Conservation (phyloP, 176 grass and related monocot species). For the Oryza officinalis region DNA sequence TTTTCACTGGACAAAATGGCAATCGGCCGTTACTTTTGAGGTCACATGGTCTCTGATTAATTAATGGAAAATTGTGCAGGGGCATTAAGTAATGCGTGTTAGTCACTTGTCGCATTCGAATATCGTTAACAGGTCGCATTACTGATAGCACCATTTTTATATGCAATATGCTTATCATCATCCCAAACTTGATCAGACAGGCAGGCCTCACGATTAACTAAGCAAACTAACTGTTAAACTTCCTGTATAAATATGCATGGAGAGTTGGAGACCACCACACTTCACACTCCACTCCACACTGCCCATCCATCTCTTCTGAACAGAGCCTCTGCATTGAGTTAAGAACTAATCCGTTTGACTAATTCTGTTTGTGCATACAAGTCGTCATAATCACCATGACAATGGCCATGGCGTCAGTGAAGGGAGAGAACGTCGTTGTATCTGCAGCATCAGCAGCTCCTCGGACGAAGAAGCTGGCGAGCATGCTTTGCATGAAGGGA, state of each 20-base stretch:
- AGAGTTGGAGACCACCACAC: neutral
- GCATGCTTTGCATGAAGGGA: conserved; percentile 45
- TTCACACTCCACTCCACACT: neutral
- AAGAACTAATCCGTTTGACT: neutral
- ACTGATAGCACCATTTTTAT: neutral
- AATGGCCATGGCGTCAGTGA: neutral
- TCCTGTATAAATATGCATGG: conserved; percentile 6
- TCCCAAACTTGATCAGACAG: neutral
- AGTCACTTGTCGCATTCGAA: neutral
- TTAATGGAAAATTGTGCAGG: neutral
- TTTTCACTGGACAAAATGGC: conserved; percentile 1
- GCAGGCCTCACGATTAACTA: neutral
- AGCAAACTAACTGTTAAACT: neutral
- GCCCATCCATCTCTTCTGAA: neutral
- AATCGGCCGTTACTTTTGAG: neutral
- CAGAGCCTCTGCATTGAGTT: neutral
- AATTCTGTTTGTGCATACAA: neutral
- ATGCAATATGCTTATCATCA: neutral
- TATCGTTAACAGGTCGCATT: neutral
- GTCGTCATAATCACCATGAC: neutral
- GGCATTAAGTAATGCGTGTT: neutral
- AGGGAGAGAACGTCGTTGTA: neutral
- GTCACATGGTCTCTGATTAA: neutral
- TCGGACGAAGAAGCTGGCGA: neutral
- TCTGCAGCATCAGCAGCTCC: neutral